Percentiles rank a stretch among this genome's conserved stretches.
phyloP scores from a whole-genome alignment of 345 rosid genomes.

The Lumnitzera racemosa region DNA sequence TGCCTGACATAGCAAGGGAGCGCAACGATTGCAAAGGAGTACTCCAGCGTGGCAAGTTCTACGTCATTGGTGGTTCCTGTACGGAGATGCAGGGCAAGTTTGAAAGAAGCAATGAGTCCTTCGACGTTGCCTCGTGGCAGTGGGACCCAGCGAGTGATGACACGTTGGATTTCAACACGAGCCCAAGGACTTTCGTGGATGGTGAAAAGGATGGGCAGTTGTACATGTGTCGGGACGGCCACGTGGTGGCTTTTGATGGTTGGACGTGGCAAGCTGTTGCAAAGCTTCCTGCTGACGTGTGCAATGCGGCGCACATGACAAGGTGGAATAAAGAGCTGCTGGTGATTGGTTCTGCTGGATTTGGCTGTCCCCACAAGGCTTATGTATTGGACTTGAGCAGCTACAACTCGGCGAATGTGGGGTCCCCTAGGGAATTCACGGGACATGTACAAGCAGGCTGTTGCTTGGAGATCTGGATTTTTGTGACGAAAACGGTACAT shows the following conservation, averaged over 20 bases:
- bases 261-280: slow-evolving; percentile 40
- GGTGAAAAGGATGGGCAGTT: slow-evolving; percentile 20
- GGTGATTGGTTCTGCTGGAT: slow-evolving; percentile 46
- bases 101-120: slow-evolving; percentile 31
- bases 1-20: slow-evolving; percentile 65
- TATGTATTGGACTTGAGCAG: slow-evolving; percentile 26
- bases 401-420: slow-evolving; percentile 37
- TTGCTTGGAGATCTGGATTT: slow-evolving; percentile 36
- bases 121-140: slow-evolving; percentile 27
- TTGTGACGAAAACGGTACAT: neutral
- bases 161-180: slow-evolving; percentile 13
- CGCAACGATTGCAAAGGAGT: slow-evolving; percentile 62
- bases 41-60: slow-evolving; percentile 52
- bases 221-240: slow-evolving; percentile 33
- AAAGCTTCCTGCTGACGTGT: slow-evolving; percentile 43
- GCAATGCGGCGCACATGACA: slow-evolving; percentile 20
- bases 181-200: slow-evolving; percentile 29
- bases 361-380: slow-evolving; percentile 26
- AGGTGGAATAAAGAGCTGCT: slow-evolving; percentile 33
- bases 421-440: slow-evolving; percentile 16
- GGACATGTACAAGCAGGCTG: slow-evolving; percentile 71
- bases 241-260: slow-evolving; percentile 14
- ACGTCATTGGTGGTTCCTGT: slow-evolving; percentile 58
- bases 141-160: slow-evolving; percentile 37
- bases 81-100: slow-evolving; percentile 66